A percentile compares a stretch with the other conserved stretches of the same genome.
phyloP scores from a whole-genome alignment of 2,329 filamentous ascomycete species.

The Clonostachys rosea region DNA sequence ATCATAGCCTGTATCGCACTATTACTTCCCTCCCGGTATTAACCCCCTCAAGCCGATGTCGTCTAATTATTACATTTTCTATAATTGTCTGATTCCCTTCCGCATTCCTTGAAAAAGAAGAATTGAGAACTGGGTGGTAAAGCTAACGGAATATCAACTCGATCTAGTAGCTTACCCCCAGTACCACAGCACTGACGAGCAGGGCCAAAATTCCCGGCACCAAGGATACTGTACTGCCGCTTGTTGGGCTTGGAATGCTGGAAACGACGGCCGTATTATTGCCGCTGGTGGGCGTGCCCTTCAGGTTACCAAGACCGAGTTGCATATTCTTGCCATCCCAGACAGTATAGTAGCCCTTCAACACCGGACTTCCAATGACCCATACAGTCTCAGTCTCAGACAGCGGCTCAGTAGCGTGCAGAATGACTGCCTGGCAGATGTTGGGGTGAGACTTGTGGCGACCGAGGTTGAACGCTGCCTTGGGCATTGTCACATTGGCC shows the following conservation, averaged over 20 bases:
- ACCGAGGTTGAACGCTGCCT: constrained; percentile 22
- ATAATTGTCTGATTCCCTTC: too few species aligned
- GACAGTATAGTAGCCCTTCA: constrained; percentile 27
- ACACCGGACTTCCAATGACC: constrained; percentile 21
- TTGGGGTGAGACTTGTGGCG: constrained; percentile 12
- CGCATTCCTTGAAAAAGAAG: too few species aligned
- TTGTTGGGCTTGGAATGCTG: neutral
- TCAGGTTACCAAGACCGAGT: constrained; percentile 14
- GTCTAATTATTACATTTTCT: too few species aligned
- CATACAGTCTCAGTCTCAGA: constrained; percentile 13
- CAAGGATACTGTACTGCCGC: neutral
- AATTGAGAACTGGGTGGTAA: too few species aligned
- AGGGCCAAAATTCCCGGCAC: neutral
- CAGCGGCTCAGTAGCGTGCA: constrained; percentile 8
- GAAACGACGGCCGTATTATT: neutral
- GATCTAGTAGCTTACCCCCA: too few species aligned
- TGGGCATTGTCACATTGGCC: constrained; percentile 20
- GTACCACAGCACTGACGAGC: too few species aligned
- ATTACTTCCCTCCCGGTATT: too few species aligned
- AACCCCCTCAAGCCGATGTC: too few species aligned
- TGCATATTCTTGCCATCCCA: constrained; percentile 20
- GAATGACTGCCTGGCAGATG: constrained; percentile 23
- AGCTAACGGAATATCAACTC: too few species aligned
- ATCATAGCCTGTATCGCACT: too few species aligned
- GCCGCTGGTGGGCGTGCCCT: neutral